Evolutionary conservation across 305 asterid genomes (phyloP), one percentile per base, ranked within the genome.

Genomic region (Solanum chacoense): DNA sequence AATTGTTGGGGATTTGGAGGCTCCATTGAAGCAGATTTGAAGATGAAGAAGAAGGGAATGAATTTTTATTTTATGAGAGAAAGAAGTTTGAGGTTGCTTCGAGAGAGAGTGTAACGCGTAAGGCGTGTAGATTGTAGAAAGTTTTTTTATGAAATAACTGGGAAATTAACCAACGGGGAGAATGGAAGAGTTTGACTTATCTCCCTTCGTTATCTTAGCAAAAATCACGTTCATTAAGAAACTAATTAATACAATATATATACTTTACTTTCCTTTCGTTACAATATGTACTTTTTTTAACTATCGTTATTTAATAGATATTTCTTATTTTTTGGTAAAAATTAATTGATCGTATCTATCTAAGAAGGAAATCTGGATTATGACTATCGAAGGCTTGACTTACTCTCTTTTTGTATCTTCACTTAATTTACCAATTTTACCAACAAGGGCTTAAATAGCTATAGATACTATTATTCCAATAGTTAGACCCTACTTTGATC

Each of bases 1-100:
- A 95, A 93, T 93, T 87, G 91, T 71, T 95, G 93, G 12, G 92
- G 75, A 38, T 86, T 91, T 67, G 88, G 89, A 31, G 86, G 86
- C 86, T 50, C 24, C 86, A 83, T 83, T 55, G 29, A 26, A 67
- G 32, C 0, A 24, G 74, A 67, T 67, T 67, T 67, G 29, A 9
- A 7, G 11, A 55, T 16, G 4, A 59, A 55, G 67, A 18, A 10
- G 2, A 65, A 10, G 31, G 31, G 7, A 65, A 65, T n/a, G 73
- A 65, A 67, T 67, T 67, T 24, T 67, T 67, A 59, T 50, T 50
- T 67, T 8, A 67, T 3, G 5, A 7, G 11, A 28, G 10, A 6
- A 10, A 12, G 10, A 71, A 71, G 35, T 1, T 71, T 16, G 11
- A 28, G 38, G 86, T 81, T 81, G 86, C 86, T 81, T 81, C 24